Evolutionary conservation across 192 early-diverging fungal genomes (phyloP).

Genomic region (Coemansia erecta): DNA sequence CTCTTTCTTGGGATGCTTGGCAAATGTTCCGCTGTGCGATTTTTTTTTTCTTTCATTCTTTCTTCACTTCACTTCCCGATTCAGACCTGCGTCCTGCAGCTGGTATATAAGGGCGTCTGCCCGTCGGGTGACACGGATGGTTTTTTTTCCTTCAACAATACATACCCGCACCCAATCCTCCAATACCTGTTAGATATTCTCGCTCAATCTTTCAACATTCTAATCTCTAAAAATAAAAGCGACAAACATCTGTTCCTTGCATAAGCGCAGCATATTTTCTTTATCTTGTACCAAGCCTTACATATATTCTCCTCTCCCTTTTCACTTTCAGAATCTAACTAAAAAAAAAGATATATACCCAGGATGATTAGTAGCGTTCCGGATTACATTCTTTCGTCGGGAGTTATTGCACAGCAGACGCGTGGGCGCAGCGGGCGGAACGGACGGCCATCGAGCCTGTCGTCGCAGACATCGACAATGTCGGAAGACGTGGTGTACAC

Average conservation of each 20-base stretch:
- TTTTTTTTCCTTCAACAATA: not conserved
- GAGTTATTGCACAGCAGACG: slow-evolving; percentile 41
- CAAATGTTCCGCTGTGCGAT: too few relatives aligned
- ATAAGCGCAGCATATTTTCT: too few relatives aligned
- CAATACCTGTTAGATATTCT: too few relatives aligned
- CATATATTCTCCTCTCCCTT: not conserved
- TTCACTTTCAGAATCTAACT: not conserved
- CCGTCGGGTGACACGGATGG: not conserved
- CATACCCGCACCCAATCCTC: too few relatives aligned
- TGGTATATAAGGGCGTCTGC: too few relatives aligned
- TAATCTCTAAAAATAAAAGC: not conserved
- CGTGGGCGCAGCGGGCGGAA: slow-evolving; percentile 13
- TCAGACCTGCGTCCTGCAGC: too few relatives aligned
- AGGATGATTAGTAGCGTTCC: slow-evolving; percentile 22
- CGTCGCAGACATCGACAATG: slow-evolving; percentile 16
- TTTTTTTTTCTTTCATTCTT: too few relatives aligned
- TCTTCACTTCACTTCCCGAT: too few relatives aligned
- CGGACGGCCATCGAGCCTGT: slow-evolving; percentile 24
- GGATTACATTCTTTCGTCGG: slow-evolving; percentile 45
- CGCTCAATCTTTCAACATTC: not conserved
- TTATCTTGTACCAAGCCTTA: not conserved
- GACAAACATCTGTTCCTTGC: not conserved
- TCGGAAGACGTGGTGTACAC: slow-evolving; percentile 1
- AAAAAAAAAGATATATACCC: not conserved
- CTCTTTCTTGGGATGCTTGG: not conserved